Evolutionary conservation across 2,329 filamentous ascomycete genomes (phyloP), one percentile per base, ranked within the genome.

Genomic region (Aspergillus carbonarius): DNA sequence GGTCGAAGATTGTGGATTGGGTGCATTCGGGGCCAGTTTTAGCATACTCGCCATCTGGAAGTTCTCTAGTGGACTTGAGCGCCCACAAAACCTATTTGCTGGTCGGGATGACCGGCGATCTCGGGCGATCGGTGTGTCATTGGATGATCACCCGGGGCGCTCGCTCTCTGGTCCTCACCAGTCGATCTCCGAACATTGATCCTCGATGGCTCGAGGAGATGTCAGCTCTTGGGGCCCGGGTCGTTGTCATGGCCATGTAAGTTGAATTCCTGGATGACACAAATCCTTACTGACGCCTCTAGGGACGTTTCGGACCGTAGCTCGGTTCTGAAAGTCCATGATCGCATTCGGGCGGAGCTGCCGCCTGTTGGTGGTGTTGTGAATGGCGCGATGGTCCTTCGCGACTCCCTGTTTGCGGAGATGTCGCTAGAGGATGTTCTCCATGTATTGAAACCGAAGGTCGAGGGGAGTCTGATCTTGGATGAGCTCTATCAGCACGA

Each of bases 391-490:
- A 74, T 77, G 69, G 72, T 78, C 13, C 64, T 79, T 1, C 55
- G 63, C 0, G 77, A 79, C 47, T 62, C 58, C 5, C 51, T 69
- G 2, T 76, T 79, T 37, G 49, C 57, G 10, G 64, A 76, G 12
- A 67, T 76, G 53, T 59, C 68, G 5, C 65, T 66, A 10, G 70
- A 76, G 0, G 62, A 70, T 4, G 63, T 78, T n/a, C 58, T 68
- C 2, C 63, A 65, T 2, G 68, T 70, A 0, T 58, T 75, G 0
- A 60, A 61, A 0, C 78, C 78, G 6, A 81, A 80, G 63, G 74
- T 80, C 2, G 60, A 73, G 4, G 79, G 79, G 1, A 71, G 56
- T 17, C 42, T 48, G 2, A 53, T 59, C 32, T 57, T 70, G n/a
- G 58, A 69, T 32, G 55, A 63, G 25, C 25, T 68, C 3, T 68